Percentiles rank a stretch among this genome's conserved stretches.
These are phyloP conservation scores for Suillus subaureus DNA, from an alignment of 768 basidiomycete genomes.

Conservation along the genomic window DNA sequence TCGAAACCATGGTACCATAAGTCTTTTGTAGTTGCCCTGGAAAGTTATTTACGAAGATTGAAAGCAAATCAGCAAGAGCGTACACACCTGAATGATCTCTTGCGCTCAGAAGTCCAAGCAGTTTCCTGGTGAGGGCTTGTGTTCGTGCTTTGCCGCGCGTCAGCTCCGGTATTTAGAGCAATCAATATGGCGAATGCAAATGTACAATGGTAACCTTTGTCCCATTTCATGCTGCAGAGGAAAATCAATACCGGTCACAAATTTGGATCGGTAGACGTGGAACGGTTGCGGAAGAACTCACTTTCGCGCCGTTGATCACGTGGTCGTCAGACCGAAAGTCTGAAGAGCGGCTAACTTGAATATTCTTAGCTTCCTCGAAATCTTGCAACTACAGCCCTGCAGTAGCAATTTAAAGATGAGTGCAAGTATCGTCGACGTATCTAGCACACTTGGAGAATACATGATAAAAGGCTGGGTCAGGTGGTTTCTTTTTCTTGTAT, in stretches of 20 bases:
- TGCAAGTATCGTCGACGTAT: constrained; percentile 54
- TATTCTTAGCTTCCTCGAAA: constrained; percentile 7
- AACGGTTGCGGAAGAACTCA: neutral
- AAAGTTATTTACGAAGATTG: constrained; percentile 10
- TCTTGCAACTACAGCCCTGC: neutral
- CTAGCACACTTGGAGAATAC: constrained; percentile 65
- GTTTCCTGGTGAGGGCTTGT: constrained; percentile 22
- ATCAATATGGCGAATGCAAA: constrained; percentile 43
- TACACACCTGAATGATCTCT: constrained; percentile 55
- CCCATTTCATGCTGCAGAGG: constrained; percentile 39
- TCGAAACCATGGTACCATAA: constrained; percentile 92
- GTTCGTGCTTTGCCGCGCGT: constrained; percentile 12
- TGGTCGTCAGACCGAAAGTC: neutral
- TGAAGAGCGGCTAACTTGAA: neutral
- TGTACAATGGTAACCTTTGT: constrained; percentile 53
- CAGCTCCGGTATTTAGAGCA: constrained; percentile 34
- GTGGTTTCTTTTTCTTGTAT: constrained; percentile 4
- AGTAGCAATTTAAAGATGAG: constrained; percentile 40
- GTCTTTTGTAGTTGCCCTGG: constrained; percentile 69
- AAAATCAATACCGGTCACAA: neutral
- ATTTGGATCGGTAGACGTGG: constrained; percentile 39
- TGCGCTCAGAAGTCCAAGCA: constrained; percentile 61
- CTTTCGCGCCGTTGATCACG: constrained; percentile 4
- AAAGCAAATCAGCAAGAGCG: constrained; percentile 19
- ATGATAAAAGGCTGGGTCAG: constrained; percentile 80